These are phyloP conservation scores for Cucumis hystrix DNA, from an alignment of 306 rosid species.

Conservation along the genomic window DNA sequence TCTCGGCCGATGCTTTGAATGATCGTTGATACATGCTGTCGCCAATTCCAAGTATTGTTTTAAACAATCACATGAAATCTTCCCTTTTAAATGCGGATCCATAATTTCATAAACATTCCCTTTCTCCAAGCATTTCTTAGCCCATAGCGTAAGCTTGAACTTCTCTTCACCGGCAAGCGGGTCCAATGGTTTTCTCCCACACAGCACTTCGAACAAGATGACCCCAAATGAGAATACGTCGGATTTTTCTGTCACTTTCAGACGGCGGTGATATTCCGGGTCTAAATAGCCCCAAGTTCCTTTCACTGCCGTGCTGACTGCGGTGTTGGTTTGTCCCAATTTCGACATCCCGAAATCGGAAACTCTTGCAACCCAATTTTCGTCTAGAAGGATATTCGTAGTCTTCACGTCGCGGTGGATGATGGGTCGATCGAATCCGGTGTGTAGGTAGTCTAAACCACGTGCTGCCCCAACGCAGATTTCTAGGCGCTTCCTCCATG, in stretches of 20 bases:
- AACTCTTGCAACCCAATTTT: conserved; percentile 26
- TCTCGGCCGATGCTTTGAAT: background rate
- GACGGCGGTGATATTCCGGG: conserved; percentile 13
- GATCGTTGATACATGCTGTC: background rate
- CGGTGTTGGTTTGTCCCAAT: conserved; percentile 1
- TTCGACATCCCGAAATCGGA: conserved; percentile 47
- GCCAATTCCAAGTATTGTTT: background rate
- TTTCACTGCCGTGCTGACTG: conserved; percentile 17
- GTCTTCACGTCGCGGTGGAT: conserved; percentile 49
- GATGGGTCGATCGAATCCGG: conserved; percentile 17
- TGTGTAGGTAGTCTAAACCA: conserved; percentile 45
- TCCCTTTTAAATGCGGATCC: background rate
- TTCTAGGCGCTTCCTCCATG: conserved; percentile 30
- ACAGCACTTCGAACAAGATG: conserved; percentile 10
- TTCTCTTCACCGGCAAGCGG: background rate
- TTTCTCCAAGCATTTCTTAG: background rate
- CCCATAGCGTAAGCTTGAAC: background rate
- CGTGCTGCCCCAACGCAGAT: conserved; percentile 41
- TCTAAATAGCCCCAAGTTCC: conserved; percentile 15
- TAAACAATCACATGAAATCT: background rate
- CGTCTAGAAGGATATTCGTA: conserved; percentile 37
- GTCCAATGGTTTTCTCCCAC: conserved; percentile 3
- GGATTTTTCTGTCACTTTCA: background rate
- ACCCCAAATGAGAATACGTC: conserved; percentile 20
- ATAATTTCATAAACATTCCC: background rate